phyloP scores from a whole-genome alignment of 2,329 filamentous ascomycete species.

The Hypoxylon sp. region DNA sequence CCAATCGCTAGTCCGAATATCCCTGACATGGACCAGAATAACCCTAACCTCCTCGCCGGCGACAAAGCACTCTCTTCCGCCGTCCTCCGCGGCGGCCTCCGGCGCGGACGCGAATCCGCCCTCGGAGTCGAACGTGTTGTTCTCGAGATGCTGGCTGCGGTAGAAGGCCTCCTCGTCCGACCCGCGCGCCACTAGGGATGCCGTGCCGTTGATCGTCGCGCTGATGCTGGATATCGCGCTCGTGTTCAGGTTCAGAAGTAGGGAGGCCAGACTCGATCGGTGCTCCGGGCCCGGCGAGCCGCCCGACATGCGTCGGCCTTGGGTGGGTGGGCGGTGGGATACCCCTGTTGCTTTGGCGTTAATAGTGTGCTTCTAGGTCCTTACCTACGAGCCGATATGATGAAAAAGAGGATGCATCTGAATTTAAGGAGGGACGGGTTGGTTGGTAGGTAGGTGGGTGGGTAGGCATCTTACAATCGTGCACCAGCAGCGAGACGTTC shows the following conservation, averaged over 20 bases:
- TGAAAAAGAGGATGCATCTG: no score
- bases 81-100: slow-evolving; percentile 52
- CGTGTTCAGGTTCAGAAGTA: slow-evolving; percentile 91
- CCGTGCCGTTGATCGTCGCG: slow-evolving; percentile 91
- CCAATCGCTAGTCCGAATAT: slow-evolving; percentile 91
- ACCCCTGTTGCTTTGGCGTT: no score
- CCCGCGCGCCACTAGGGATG: slow-evolving; percentile 74
- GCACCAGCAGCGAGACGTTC: slow-evolving; percentile 90
- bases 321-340: slow-evolving; percentile 85
- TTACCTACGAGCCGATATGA: no score
- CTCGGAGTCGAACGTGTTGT: slow-evolving; percentile 83
- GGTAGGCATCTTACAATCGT: slow-evolving; percentile 86
- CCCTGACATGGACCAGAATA: slow-evolving; percentile 83
- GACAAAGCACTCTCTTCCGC: slow-evolving; percentile 72
- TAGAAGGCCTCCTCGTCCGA: slow-evolving; percentile 88
- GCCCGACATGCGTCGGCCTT: slow-evolving; percentile 64
- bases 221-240: slow-evolving; percentile 87
- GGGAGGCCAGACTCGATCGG: slow-evolving; percentile 78
- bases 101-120: slow-evolving; percentile 55
- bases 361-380: no score
- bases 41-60: slow-evolving; percentile 86
- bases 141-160: slow-evolving; percentile 82
- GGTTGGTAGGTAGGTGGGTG: no score
- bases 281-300: slow-evolving; percentile 71
- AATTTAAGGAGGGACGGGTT: no score